Evolutionary conservation across 345 rosid genomes (phyloP).

Genomic region (Orychophragmus violaceus): DNA sequence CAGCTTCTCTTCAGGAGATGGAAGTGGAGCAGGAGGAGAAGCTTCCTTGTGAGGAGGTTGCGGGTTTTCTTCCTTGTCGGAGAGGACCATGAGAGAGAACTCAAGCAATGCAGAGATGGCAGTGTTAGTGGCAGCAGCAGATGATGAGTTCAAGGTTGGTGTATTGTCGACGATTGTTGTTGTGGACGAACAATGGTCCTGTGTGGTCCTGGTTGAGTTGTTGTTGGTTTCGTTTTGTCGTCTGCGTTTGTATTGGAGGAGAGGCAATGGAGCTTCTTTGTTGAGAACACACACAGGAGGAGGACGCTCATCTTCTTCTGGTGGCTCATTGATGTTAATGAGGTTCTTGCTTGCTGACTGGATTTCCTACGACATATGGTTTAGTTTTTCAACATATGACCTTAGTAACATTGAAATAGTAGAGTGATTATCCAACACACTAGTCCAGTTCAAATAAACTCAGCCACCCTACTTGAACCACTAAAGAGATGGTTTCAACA

Average conservation of each 20-base stretch:
- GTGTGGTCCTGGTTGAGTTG: constrained; percentile 51
- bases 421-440: background rate
- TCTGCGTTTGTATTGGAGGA: constrained; percentile 73
- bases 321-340: constrained; percentile 34
- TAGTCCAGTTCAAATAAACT: constrained; percentile 6
- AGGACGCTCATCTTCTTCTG: constrained; percentile 36
- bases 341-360: constrained; percentile 24
- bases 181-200: constrained; percentile 63
- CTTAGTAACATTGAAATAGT: background rate
- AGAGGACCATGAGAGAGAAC: constrained; percentile 47
- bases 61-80: constrained; percentile 23
- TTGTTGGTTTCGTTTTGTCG: constrained; percentile 54
- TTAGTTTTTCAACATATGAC: background rate
- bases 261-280: constrained; percentile 55
- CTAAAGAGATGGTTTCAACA: background rate
- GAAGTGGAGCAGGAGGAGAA: constrained; percentile 19
- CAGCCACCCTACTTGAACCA: constrained; percentile 9
- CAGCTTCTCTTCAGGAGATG: constrained; percentile 26
- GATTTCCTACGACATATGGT: constrained; percentile 35
- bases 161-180: constrained; percentile 59
- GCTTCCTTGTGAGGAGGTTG: constrained; percentile 19
- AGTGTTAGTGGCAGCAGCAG: constrained; percentile 50
- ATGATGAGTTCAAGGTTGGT: constrained; percentile 28
- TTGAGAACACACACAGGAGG: constrained; percentile 47
- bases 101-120: constrained; percentile 77